Evolutionary conservation across 192 early-diverging fungal species (phyloP), one percentile per base, ranked within the genome.

Genomic region (Coemansia sp.): DNA sequence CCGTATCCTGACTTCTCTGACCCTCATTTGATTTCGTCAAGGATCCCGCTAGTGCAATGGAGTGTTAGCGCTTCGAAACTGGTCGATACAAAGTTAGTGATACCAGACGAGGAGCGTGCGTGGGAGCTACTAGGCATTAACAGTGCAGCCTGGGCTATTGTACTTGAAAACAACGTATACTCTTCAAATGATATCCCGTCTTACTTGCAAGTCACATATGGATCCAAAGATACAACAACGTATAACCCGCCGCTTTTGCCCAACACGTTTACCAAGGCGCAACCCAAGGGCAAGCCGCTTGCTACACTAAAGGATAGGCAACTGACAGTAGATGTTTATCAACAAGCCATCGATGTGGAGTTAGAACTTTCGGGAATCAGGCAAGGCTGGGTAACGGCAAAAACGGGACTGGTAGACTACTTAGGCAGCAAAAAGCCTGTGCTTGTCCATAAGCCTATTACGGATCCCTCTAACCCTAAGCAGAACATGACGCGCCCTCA

Each of bases 1-100:
- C 63, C 45, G 6, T 17, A 65, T 25, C 70, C 70, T 25, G 37
- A 72, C 32, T 15, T 72, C 14, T 32, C 17, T 3, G 64, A 72
- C 25, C 70, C 70, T 1, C 36, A 46, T 7, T 6, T 72, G 17
- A 39, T 66, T 6, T 64, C 45, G 11, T 11, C 4, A 10, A 14
- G 1, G 21, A 19, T 32, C 10, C 31, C 32, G 32, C 5, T 34
- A 34, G 32, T 34, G 6, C 32, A 7, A 4, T 34, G 32, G 32
- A 34, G 32, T 34, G 32, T 31, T 51, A 11, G 63, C 2, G 19
- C 1, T 34, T 2, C 48, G 12, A 29, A 50, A 15, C 8, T 14
- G 11, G 41, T 15, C 4, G 41, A 11, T 9, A 14, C 41, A 42
- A 42, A 12, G 41, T 11, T 14, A 3, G 41, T 3, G 12, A 3